Evolutionary conservation across 148 eudicot genomes (phyloP).

Genomic region (Hydrangea macrophylla): DNA sequence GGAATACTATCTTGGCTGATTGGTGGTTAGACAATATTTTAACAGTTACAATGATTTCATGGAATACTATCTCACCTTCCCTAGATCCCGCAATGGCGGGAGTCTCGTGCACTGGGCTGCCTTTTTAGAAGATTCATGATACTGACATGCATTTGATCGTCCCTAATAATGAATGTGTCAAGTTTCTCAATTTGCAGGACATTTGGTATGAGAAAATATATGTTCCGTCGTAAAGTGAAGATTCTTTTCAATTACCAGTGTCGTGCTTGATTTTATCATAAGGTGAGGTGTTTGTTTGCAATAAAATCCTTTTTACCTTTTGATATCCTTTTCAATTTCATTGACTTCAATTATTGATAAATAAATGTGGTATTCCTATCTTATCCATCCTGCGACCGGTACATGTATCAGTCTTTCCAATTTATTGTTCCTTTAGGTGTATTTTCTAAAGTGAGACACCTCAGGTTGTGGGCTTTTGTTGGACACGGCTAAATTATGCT

Average conservation of each 20-base stretch:
- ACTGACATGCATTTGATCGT: neutral
- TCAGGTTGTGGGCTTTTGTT: neutral
- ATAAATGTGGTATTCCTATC: neutral
- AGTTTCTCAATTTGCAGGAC: neutral
- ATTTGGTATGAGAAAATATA: neutral
- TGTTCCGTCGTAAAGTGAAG: slow-evolving; percentile 13
- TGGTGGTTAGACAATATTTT: neutral
- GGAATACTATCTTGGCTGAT: neutral
- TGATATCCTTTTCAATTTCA: neutral
- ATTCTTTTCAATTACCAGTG: neutral
- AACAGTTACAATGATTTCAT: no score
- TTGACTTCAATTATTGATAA: neutral
- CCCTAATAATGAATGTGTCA: neutral
- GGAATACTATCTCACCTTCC: no score
- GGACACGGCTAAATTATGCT: neutral
- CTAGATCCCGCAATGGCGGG: no score
- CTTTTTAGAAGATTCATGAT: neutral
- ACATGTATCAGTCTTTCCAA: neutral
- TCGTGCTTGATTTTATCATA: neutral
- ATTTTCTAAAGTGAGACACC: neutral
- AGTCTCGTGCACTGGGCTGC: no score
- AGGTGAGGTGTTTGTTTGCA: neutral
- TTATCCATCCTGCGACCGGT: neutral
- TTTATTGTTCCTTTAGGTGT: neutral
- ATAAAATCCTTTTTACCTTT: neutral